Conservation (phyloP, 169 alveolate species). For the Plasmodium ovale region DNA sequence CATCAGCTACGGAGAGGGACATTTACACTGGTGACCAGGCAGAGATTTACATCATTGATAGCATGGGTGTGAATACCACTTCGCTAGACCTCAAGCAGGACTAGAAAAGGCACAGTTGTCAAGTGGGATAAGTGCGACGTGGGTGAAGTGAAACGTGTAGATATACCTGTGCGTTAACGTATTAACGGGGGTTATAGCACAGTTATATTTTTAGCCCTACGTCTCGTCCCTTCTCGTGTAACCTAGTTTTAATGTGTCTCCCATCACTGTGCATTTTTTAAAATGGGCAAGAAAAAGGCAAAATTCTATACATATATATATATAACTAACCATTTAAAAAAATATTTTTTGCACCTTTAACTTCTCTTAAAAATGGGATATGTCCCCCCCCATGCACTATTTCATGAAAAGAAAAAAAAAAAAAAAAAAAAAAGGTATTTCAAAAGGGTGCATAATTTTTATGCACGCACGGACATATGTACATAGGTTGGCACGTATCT, state of each 20-base stretch:
- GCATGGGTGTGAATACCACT: conserved; percentile 72
- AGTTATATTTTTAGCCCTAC: not conserved
- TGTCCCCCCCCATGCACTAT: too few species aligned
- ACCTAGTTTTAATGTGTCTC: too few species aligned
- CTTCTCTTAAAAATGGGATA: too few species aligned
- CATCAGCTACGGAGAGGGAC: conserved; percentile 95
- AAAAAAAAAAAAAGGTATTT: not conserved
- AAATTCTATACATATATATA: not conserved
- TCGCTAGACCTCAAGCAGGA: conserved; percentile 76
- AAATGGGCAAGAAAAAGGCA: not conserved
- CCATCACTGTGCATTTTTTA: not conserved
- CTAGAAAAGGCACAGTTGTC: too few species aligned
- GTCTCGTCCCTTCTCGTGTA: too few species aligned
- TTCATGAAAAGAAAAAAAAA: not conserved
- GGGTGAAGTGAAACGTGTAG: too few species aligned
- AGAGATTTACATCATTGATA: conserved; percentile 83
- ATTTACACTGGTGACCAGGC: conserved; percentile 94
- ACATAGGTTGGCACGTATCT: too few species aligned
- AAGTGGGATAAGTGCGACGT: too few species aligned
- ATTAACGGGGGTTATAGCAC: not conserved
- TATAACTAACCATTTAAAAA: too few species aligned
- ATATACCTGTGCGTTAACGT: not conserved
- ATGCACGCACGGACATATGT: too few species aligned
- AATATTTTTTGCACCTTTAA: too few species aligned
- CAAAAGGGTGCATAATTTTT: not conserved